These are phyloP conservation scores for Aquilaria sinensis DNA, from an alignment of 345 rosid genomes.

Conservation along the genomic window DNA sequence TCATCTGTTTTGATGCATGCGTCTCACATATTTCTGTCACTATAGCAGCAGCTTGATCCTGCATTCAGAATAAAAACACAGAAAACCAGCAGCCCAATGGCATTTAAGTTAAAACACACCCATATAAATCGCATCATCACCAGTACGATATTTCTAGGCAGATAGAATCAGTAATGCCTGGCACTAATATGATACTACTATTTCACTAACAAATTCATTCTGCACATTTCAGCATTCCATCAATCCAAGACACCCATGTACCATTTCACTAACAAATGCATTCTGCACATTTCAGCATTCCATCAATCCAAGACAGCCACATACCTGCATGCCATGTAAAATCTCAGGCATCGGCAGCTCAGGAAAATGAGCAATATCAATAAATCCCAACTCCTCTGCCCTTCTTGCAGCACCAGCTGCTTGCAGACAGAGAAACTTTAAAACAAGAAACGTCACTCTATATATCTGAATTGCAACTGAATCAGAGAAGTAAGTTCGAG, in stretches of 20 bases:
- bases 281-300: too few relatives aligned
- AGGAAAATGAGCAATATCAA: slow-evolving; percentile 81
- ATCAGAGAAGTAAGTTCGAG: slow-evolving; percentile 70
- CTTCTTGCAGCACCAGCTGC: slow-evolving; percentile 76
- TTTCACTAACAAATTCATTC: too few relatives aligned
- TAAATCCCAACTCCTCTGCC: slow-evolving; percentile 80
- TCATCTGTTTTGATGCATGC: slow-evolving; percentile 34
- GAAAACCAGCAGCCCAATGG: background rate
- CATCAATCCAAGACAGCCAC: background rate
- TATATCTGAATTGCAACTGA: slow-evolving; percentile 75
- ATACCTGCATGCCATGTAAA: slow-evolving; percentile 85
- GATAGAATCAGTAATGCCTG: background rate
- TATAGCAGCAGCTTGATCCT: slow-evolving; percentile 75
- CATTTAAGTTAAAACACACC: background rate
- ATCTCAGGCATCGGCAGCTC: slow-evolving; percentile 98
- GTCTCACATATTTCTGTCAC: slow-evolving; percentile 51
- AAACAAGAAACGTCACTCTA: slow-evolving; percentile 59
- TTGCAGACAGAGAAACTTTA: slow-evolving; percentile 82
- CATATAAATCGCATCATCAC: background rate
- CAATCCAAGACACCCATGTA: background rate
- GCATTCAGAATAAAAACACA: slow-evolving; percentile 21
- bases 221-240: too few relatives aligned
- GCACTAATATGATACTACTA: too few relatives aligned
- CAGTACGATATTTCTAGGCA: background rate
- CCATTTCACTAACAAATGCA: too few relatives aligned